Base-by-base conservation (phyloP, 1,284 basidiomycete genomes). In the Cerioporus squamosus region DNA sequence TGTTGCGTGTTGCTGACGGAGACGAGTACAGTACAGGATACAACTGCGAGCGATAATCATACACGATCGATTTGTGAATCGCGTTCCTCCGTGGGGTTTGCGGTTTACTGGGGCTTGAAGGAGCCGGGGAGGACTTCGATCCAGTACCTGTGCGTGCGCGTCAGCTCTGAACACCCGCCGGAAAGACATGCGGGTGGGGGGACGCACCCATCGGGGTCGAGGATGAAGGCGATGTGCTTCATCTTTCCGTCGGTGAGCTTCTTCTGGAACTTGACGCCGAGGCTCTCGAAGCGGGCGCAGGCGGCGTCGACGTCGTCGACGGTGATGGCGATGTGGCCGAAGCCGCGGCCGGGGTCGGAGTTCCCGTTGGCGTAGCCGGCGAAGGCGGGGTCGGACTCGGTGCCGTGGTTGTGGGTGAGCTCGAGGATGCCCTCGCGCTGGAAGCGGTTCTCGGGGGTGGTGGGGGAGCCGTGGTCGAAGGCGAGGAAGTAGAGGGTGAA, bases 211-310 rank as follows among this genome's bases (percentile, higher is more conserved):
- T 94, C 93, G 24, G 94, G 94, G 74, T 96, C 94, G 73, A 93
- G 77, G 68, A 95, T 88, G 74, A 97, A 97, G 2, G 95, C 95
- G 62, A 94, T 91, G 67, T 90, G 43, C 73, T 76, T 86, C 93
- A 97, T 96, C 72, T 82, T 89, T 6, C 95, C 95, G 55, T 97
- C 95, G 5, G 82, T 86, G 42, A 88, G 88, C 59, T 83, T 85
- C 81, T 97, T 98, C 83, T 96, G 92, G 80, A 97, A 98, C 53
- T 80, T 77, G 42, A 97, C 95, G 6, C 90, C 89, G 18, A 94
- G 81, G 60, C 82, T 77, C 66, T 95, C 93, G 62, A 99, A 94
- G 40, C 94, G 85, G 47, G 82, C 88, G 66, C 94, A 97, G 2
- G 95, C 92, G 61, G 82, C 84, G 61, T 95, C 81, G 65, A 98